Conservation (phyloP, 2,329 filamentous ascomycete genomes). For the Teratosphaeria viscida region DNA sequence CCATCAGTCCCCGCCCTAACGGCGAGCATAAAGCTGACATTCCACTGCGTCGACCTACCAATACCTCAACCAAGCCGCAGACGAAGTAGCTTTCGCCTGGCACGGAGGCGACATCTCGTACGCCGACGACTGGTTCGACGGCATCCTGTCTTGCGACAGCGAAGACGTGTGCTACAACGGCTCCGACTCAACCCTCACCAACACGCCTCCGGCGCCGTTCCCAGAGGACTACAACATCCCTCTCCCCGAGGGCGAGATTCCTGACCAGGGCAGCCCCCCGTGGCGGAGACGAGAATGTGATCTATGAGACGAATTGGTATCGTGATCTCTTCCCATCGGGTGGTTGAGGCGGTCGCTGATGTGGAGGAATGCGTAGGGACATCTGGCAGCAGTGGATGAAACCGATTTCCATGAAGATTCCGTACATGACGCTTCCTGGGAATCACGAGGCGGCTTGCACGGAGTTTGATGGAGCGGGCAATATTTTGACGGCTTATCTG, state of each 20-base stretch:
- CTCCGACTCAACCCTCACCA: constrained; percentile 31
- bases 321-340: constrained; percentile 30
- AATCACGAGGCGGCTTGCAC: constrained; percentile 43
- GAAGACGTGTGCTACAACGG: constrained; percentile 43
- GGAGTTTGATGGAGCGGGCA: constrained; percentile 39
- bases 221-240: constrained; percentile 32
- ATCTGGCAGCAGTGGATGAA: constrained; percentile 18
- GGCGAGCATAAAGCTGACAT: neutral
- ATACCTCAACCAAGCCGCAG: constrained; percentile 31
- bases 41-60: constrained; percentile 27
- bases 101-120: constrained; percentile 44
- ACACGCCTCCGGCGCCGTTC: constrained; percentile 25
- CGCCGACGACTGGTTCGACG: constrained; percentile 42
- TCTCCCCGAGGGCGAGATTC: constrained; percentile 34
- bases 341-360: neutral
- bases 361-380: neutral
- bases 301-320: constrained; percentile 45
- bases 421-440: constrained; percentile 42
- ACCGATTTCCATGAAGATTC: constrained; percentile 32
- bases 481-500: constrained; percentile 38
- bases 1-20: neutral
- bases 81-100: constrained; percentile 42
- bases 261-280: constrained; percentile 38
- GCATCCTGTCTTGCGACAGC: constrained; percentile 39
- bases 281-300: constrained; percentile 39